Evolutionary conservation across 2,329 filamentous ascomycete genomes (phyloP), one percentile per base, ranked within the genome.

Genomic region (Paecilomyces fulvus): DNA sequence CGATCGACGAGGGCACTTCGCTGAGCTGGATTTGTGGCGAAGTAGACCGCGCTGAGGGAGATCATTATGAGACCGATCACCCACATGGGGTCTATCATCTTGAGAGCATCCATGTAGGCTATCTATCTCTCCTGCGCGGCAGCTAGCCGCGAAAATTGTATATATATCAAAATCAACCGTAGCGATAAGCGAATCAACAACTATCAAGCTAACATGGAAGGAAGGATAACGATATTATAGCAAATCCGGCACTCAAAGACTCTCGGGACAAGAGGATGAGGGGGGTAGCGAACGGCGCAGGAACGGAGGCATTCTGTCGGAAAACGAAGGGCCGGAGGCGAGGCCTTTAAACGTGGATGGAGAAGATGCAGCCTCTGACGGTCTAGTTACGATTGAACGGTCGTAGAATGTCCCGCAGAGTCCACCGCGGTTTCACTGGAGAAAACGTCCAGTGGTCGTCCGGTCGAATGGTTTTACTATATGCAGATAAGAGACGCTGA

Each of bases 1-100:
- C 73, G 69, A 55, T 64, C 61, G 17, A 77, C 61, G 3, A 82
- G 49, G 5, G 74, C 60, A 58, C 71, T 70, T 23, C 73, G 70
- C 58, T 73, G 73, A 17, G 58, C 23, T 55, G 62, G 64, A 21
- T 61, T 65, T 6, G 73, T 56, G 30, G 62, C 49, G 10, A 72
- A 53, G 52, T 64, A 73, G 10, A 64, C n/a, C 9, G 60, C 63
- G n/a, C 55, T 61, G 17, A 64, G 56, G 37, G 59, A 56, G 31
- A 67, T 6, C 10, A 69, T 20, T 28, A 63, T 25, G 1, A 69
- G 31, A 17, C 66, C 64, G 6, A 66, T 20, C 14, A 59, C 55
- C 65, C 64, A 70, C 52, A 61, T 20, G 31, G 60, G 62, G 30
- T 64, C 60, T 11, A 54, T 37, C 10, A 52, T 55, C 14, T 54